phyloP scores from a whole-genome alignment of 495 filamentous ascomycete species.

The Chlorociboria aeruginascens region DNA sequence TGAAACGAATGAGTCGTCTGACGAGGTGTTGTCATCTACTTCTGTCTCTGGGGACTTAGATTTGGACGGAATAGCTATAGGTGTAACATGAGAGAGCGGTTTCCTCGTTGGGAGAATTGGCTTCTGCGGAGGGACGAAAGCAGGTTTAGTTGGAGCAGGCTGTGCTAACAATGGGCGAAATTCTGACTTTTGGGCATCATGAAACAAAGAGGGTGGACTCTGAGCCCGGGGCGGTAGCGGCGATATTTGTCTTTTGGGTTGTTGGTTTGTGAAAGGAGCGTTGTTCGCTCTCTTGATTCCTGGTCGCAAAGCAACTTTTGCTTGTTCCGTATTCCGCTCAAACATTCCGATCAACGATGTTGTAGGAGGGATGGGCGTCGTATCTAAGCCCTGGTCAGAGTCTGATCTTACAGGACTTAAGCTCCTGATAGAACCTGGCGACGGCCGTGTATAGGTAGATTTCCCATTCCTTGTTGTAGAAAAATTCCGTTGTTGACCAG shows the following conservation, averaged over 20 bases:
- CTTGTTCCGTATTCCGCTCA: slow-evolving; percentile 28
- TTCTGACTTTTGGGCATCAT: slow-evolving; percentile 1
- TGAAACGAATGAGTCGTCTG: slow-evolving; percentile 20
- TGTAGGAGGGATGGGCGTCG: slow-evolving; percentile 41
- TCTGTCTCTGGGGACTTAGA: not conserved
- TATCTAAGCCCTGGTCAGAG: slow-evolving; percentile 30
- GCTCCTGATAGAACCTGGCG: slow-evolving; percentile 10
- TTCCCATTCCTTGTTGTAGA: not conserved
- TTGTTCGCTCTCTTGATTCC: slow-evolving; percentile 7
- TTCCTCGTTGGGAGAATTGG: slow-evolving; percentile 3
- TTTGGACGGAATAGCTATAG: slow-evolving; percentile 9
- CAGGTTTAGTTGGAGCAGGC: not conserved
- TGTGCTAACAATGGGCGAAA: not conserved
- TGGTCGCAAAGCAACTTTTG: slow-evolving; percentile 23
- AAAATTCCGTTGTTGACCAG: slow-evolving; percentile 14
- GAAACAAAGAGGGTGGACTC: not conserved
- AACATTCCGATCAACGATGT: slow-evolving; percentile 50
- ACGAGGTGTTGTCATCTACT: slow-evolving; percentile 12
- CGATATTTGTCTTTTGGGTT: not conserved
- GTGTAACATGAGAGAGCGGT: not conserved
- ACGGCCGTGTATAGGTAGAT: slow-evolving; percentile 1
- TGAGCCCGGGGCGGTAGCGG: not conserved
- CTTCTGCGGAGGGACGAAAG: not conserved
- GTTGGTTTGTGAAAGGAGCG: not conserved
- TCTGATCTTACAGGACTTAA: slow-evolving; percentile 18